Evolutionary conservation across 2,329 filamentous ascomycete species (phyloP), one percentile per base, ranked within the genome.

Genomic region (Verticillium albo-atrum): DNA sequence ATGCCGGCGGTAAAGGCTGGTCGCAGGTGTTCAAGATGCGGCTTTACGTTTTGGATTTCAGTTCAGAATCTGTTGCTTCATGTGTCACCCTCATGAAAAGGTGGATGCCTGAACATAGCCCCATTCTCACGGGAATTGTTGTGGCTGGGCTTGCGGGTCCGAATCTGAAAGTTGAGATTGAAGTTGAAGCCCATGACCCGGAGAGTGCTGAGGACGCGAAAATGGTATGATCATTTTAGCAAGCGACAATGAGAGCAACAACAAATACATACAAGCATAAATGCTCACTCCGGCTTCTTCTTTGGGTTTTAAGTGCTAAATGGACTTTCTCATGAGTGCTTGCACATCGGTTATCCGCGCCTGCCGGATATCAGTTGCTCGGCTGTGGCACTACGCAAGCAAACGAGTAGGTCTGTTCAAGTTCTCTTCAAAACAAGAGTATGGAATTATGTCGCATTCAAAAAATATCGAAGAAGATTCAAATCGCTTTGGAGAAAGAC

Each of bases 1-100:
- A 74, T 20, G 79, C 79, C 1, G 81, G 81, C 5, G 79, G 78
- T 1, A 74, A 79, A 59, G 78, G 77, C 4, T 80, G 77, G 77
- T 65, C 64, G 50, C 77, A 82, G 62, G 81, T 83, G 1, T 78
- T 68, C 62, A 69, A 68, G 0, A 68, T 77, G 3, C 72, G 70
- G n/a, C 71, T 70, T 3, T 78, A 77, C 59, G 71, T 74, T 58
- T 62, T 71, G 1, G 68, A 66, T 0, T 64, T 75, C 2, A 70
- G 73, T 32, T 62, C 74, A 12, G 71, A 75, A 52, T 66, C 62
- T 1, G 14, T 71, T 6, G 58, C 70, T 6, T 73, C 75, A 32
- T 68, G 65, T 6, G 17, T 72, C 6, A 56, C 71, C 14, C 75
- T 77, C 54, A 70, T 79, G 25, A 68, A 67, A 62, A 74, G 74